Percentiles rank a stretch among this genome's conserved stretches.
Evolutionary conservation across 2,329 filamentous ascomycete genomes (phyloP).

Genomic region (Colletotrichum sidae): DNA sequence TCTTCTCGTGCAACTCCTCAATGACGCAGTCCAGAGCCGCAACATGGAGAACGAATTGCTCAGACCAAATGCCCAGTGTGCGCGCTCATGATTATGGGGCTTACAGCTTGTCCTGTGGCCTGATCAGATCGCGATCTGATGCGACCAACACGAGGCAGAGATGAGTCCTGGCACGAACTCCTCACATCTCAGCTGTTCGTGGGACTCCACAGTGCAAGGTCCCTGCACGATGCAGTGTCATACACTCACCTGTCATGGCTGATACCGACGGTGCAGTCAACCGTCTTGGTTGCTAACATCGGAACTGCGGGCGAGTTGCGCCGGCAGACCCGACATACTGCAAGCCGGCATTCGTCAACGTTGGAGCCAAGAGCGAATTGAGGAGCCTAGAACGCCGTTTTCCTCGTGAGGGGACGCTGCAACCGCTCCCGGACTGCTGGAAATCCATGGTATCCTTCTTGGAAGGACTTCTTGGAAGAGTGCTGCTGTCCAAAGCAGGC

Average conservation of each 20-base stretch:
- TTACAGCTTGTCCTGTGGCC: slow-evolving; percentile 2
- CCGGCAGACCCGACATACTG: slow-evolving; percentile 34
- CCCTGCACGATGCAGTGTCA: slow-evolving; percentile 37
- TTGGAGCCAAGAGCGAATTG: slow-evolving; percentile 22
- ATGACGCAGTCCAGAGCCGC: slow-evolving; percentile 17
- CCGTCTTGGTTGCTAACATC: slow-evolving; percentile 28
- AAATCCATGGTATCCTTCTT: slow-evolving; percentile 17
- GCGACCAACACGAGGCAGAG: slow-evolving; percentile 22
- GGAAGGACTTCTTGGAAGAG: background rate
- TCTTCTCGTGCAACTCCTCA: slow-evolving; percentile 14
- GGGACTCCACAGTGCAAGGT: slow-evolving; percentile 28
- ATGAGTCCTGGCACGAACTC: slow-evolving; percentile 23
- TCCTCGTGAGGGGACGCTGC: slow-evolving; percentile 23
- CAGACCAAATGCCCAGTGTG: background rate
- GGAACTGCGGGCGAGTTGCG: slow-evolving; percentile 36
- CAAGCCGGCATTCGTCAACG: slow-evolving; percentile 36
- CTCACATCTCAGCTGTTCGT: slow-evolving; percentile 32
- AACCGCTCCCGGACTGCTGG: slow-evolving; percentile 30
- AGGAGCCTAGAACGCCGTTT: slow-evolving; percentile 33
- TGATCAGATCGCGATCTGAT: slow-evolving; percentile 32
- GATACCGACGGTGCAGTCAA: slow-evolving; percentile 26
- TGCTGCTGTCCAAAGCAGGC: background rate
- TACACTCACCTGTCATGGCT: slow-evolving; percentile 18
- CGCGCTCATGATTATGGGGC: background rate
- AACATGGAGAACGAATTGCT: background rate